phyloP scores from a whole-genome alignment of 768 basidiomycete species.

The Suillus spraguei region DNA sequence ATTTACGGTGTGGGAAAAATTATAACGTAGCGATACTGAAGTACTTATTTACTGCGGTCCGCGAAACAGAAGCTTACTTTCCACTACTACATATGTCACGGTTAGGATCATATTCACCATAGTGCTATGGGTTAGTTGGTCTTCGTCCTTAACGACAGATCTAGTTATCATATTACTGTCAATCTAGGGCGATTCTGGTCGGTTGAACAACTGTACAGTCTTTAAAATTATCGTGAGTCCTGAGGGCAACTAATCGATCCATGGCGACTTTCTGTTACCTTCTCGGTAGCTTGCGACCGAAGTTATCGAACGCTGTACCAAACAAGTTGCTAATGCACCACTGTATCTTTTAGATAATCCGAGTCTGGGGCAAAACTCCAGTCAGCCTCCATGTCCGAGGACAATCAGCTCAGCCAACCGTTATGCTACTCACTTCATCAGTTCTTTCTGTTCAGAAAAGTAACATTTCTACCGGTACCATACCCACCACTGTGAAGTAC shows the following conservation, averaged over 20 bases:
- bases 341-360: neutral
- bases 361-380: neutral
- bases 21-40: too few relatives aligned
- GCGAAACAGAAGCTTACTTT: too few relatives aligned
- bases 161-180: too few relatives aligned
- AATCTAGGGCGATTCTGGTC: too few relatives aligned
- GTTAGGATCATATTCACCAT: too few relatives aligned
- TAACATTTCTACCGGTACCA: neutral
- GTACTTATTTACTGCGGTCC: too few relatives aligned
- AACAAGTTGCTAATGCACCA: neutral
- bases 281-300: neutral
- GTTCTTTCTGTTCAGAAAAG: neutral
- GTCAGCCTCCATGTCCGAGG: neutral
- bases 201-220: too few relatives aligned
- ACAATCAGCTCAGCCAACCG: neutral
- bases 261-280: neutral
- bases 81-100: too few relatives aligned
- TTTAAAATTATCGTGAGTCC: too few relatives aligned
- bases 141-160: too few relatives aligned
- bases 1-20: too few relatives aligned
- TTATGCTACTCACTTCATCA: neutral
- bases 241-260: neutral
- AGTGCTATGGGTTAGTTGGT: too few relatives aligned
- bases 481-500: neutral
- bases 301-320: neutral